These are phyloP conservation scores for Olyra latifolia DNA, from an alignment of 176 grass and related monocot species.

Conservation along the genomic window DNA sequence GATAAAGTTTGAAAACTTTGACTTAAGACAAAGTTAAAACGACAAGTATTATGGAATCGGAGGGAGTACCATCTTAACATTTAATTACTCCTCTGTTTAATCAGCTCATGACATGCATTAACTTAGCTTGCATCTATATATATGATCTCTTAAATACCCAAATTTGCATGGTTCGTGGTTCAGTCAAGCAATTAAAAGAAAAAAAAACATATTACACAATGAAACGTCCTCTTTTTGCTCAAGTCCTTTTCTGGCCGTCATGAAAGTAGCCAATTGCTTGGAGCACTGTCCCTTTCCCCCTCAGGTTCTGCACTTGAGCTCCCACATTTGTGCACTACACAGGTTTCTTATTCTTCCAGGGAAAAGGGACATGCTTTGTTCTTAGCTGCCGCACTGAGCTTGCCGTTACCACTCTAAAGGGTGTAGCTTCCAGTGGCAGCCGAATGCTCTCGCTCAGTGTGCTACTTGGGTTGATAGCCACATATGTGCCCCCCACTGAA, in stretches of 20 bases:
- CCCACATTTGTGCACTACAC: conserved; percentile 26
- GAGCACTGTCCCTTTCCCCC: neutral
- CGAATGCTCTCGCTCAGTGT: neutral
- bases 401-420: neutral
- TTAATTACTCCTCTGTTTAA: neutral
- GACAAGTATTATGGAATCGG: too few relatives aligned
- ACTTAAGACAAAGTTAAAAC: too few relatives aligned
- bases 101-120: neutral
- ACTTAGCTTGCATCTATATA: neutral
- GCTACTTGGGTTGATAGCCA: neutral
- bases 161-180: neutral
- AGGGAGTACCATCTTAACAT: too few relatives aligned
- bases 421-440: neutral
- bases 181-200: neutral
- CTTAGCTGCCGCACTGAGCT: neutral
- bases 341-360: neutral
- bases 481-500: neutral
- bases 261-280: conserved; percentile 15
- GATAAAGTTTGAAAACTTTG: too few relatives aligned
- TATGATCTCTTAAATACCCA: neutral
- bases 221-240: neutral
- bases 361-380: conserved; percentile 30
- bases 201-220: neutral
- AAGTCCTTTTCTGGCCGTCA: neutral
- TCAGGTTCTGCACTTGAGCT: neutral